These are phyloP conservation scores for Cylindrodendrum hubeiense DNA, from an alignment of 2,329 filamentous ascomycete species.

Conservation along the genomic window DNA sequence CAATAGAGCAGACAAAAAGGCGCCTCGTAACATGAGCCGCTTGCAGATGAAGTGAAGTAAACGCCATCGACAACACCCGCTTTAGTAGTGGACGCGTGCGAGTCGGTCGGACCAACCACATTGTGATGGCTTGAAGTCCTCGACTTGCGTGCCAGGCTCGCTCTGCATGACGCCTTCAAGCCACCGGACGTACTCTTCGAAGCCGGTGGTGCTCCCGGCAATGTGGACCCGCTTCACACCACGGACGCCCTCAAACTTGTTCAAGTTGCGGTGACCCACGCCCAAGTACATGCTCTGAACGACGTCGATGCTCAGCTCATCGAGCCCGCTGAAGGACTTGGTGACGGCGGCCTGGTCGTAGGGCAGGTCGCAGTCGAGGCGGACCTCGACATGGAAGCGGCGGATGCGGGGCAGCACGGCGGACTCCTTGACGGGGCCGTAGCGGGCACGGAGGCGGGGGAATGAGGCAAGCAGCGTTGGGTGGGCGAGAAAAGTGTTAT, in stretches of 20 bases:
- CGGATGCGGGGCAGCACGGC: slow-evolving; percentile 49
- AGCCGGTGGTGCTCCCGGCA: slow-evolving; percentile 54
- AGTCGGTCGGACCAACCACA: slow-evolving; percentile 41
- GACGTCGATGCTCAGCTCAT: slow-evolving; percentile 55
- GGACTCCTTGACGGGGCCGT: slow-evolving; percentile 47
- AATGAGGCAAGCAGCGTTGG: slow-evolving; percentile 54
- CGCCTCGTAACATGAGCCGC: background rate
- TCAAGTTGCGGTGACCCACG: slow-evolving; percentile 53
- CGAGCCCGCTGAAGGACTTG: slow-evolving; percentile 51
- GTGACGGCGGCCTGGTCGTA: slow-evolving; percentile 48
- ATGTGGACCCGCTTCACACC: slow-evolving; percentile 53
- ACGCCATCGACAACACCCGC: background rate
- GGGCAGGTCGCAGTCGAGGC: slow-evolving; percentile 55
- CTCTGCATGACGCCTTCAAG: slow-evolving; percentile 53
- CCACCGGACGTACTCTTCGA: slow-evolving; percentile 58
- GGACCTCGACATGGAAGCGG: slow-evolving; percentile 54
- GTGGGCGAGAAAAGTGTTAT: slow-evolving; percentile 60
- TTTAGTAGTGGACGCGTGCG: slow-evolving; percentile 38
- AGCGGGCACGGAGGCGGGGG: slow-evolving; percentile 53
- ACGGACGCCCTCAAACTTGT: slow-evolving; percentile 57
- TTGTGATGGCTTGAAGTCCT: slow-evolving; percentile 37
- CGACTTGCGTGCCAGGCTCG: slow-evolving; percentile 35
- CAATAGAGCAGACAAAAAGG: background rate
- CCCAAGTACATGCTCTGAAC: slow-evolving; percentile 55
- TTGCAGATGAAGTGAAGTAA: background rate